A percentile compares a stretch with the other conserved stretches of the same genome.
Conservation (phyloP, 2,329 filamentous ascomycete genomes). For the Pseudopyrenochaeta lycopersici region DNA sequence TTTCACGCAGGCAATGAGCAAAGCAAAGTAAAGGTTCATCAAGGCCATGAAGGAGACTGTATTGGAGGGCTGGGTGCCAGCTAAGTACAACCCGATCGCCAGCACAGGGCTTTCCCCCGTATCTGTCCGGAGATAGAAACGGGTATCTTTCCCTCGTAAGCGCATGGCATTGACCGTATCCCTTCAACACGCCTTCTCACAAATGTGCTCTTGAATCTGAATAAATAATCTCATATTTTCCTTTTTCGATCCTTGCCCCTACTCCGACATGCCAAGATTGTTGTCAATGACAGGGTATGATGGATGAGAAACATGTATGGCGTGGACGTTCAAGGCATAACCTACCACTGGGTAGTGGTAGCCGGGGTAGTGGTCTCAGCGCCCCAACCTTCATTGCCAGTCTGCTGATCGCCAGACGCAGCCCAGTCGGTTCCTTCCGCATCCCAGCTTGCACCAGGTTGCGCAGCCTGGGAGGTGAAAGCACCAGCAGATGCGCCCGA, state of each 20-base stretch:
- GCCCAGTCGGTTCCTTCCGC: slow-evolving; percentile 75
- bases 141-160: slow-evolving; percentile 99
- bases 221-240: slow-evolving; percentile 34
- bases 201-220: slow-evolving; percentile 15
- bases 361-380: slow-evolving; percentile 48
- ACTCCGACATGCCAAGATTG: slow-evolving; percentile 35
- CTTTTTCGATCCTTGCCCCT: slow-evolving; percentile 41
- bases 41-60: slow-evolving; percentile 18
- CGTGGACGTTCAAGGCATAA: slow-evolving; percentile 27
- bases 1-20: background rate
- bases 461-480: slow-evolving; percentile 65
- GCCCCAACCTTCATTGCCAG: slow-evolving; percentile 63
- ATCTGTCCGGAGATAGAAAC: slow-evolving; percentile 48
- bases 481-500: slow-evolving; percentile 70
- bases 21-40: background rate
- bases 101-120: slow-evolving; percentile 99
- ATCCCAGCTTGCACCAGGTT: slow-evolving; percentile 70
- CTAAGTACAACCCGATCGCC: slow-evolving; percentile 83
- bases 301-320: slow-evolving; percentile 18
- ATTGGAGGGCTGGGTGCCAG: slow-evolving; percentile 70
- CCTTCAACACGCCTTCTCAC: slow-evolving; percentile 27
- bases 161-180: slow-evolving; percentile 63
- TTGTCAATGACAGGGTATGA: slow-evolving; percentile 48
- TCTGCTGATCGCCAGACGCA: slow-evolving; percentile 60
- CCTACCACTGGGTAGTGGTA: slow-evolving; percentile 56